A percentile compares a stretch with the other conserved stretches of the same genome.
These are phyloP conservation scores for Nidularia sp. DNA, from an alignment of 768 basidiomycete genomes.

Conservation along the genomic window DNA sequence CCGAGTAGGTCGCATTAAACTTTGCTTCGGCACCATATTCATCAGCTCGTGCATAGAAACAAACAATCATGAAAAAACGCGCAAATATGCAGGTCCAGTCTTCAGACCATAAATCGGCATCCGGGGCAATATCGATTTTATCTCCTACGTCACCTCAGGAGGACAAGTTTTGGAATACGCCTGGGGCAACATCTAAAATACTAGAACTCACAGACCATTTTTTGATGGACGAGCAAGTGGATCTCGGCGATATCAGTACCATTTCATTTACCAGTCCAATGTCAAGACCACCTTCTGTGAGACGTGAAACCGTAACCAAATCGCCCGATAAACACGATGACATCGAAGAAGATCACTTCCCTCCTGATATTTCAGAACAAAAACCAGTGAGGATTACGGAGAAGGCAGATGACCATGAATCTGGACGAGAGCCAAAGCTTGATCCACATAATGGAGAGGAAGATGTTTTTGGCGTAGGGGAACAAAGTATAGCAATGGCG, in stretches of 20 bases:
- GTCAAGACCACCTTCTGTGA: conserved; percentile 6
- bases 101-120: too few species aligned
- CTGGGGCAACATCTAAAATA: conserved; percentile 47
- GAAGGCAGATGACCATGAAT: too few species aligned
- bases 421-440: too few species aligned
- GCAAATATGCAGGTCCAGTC: too few species aligned
- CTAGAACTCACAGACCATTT: conserved; percentile 62
- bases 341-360: too few species aligned
- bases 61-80: conserved; percentile 1
- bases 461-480: too few species aligned
- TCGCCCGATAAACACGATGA: too few species aligned
- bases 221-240: conserved; percentile 58
- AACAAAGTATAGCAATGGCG: too few species aligned
- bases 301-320: not conserved
- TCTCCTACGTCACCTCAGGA: conserved; percentile 35
- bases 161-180: conserved; percentile 62
- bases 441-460: too few species aligned
- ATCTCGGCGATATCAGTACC: conserved; percentile 48
- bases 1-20: conserved; percentile 22
- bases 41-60: conserved; percentile 19
- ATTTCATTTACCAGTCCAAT: conserved; percentile 38
- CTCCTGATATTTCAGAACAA: too few species aligned
- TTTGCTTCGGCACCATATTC: not conserved
- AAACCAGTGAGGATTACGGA: too few species aligned
- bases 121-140: too few species aligned